Conservation (phyloP, 306 rosid genomes). For the Dalbergia cochinchinensis region DNA sequence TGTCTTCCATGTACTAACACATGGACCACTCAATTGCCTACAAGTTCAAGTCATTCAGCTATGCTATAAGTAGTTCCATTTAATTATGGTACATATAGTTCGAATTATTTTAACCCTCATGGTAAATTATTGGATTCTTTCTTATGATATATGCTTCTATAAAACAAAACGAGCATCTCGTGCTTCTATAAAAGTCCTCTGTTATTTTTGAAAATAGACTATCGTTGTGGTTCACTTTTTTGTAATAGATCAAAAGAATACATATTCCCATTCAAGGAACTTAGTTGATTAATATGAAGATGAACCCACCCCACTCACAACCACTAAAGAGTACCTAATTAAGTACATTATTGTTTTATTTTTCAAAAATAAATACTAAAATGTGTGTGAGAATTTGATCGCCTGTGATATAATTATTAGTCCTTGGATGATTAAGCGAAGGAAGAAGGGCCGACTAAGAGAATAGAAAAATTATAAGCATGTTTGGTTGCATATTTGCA, state of each 20-base stretch:
- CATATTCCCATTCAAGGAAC: background rate
- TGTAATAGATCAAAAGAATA: background rate
- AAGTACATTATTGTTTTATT: background rate
- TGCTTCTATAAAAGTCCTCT: background rate
- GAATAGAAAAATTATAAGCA: too few species aligned
- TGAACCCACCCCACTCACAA: background rate
- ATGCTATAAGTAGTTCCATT: background rate
- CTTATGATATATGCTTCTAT: background rate
- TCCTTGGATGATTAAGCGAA: too few species aligned
- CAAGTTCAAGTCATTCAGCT: background rate
- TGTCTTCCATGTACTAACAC: background rate
- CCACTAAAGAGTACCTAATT: background rate
- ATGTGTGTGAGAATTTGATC: too few species aligned
- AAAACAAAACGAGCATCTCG: background rate
- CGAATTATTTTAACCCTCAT: slow-evolving; percentile 10
- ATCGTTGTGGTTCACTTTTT: background rate
- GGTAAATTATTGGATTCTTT: background rate
- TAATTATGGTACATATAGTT: background rate
- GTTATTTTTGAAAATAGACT: background rate
- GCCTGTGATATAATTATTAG: too few species aligned
- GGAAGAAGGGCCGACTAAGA: too few species aligned
- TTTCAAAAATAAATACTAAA: background rate
- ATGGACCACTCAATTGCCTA: slow-evolving; percentile 20
- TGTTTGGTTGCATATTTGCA: too few species aligned
- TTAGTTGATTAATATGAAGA: background rate